Evolutionary conservation across 495 filamentous ascomycete species (phyloP).

Genomic region (Podospora pseudoanserina): DNA sequence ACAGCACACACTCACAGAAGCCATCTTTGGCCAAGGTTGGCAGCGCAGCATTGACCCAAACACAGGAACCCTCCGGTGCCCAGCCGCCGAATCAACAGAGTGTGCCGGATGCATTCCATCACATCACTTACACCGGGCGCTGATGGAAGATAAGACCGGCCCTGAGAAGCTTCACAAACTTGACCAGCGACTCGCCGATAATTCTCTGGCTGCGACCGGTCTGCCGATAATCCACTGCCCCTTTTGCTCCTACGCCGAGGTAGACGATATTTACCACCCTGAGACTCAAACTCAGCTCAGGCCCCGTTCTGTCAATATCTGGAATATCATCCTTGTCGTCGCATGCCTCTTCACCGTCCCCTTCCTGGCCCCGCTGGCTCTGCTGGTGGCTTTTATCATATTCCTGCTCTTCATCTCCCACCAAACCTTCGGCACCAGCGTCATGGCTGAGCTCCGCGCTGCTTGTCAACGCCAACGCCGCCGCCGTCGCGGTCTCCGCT

Average conservation of each 20-base stretch:
- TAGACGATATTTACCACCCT: constrained; percentile 71
- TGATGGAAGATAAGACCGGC: constrained; percentile 64
- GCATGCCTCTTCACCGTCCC: constrained; percentile 46
- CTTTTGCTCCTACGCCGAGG: constrained; percentile 87
- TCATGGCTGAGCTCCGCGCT: constrained; percentile 43
- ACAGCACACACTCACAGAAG: constrained; percentile 71
- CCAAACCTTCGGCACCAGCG: constrained; percentile 32
- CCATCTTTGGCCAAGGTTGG: constrained; percentile 91
- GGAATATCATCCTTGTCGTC: constrained; percentile 41
- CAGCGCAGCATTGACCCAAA: constrained; percentile 68
- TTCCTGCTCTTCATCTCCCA: constrained; percentile 38
- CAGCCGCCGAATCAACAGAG: constrained; percentile 64
- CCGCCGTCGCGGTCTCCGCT: constrained; percentile 64
- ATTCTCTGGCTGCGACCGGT: constrained; percentile 64
- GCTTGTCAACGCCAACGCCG: constrained; percentile 59
- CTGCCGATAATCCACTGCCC: constrained; percentile 81
- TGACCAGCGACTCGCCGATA: constrained; percentile 70
- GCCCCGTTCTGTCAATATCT: constrained; percentile 47
- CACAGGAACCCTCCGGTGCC: constrained; percentile 70
- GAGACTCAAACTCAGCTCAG: constrained; percentile 42
- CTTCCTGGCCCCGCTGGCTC: constrained; percentile 48
- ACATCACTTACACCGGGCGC: constrained; percentile 64
- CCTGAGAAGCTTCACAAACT: constrained; percentile 65
- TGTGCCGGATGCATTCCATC: constrained; percentile 71
- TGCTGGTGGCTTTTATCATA: constrained; percentile 33